Evolutionary conservation across 192 early-diverging fungal genomes (phyloP), one percentile per base, ranked within the genome.

Genomic region (Irineochytrium annulatum): DNA sequence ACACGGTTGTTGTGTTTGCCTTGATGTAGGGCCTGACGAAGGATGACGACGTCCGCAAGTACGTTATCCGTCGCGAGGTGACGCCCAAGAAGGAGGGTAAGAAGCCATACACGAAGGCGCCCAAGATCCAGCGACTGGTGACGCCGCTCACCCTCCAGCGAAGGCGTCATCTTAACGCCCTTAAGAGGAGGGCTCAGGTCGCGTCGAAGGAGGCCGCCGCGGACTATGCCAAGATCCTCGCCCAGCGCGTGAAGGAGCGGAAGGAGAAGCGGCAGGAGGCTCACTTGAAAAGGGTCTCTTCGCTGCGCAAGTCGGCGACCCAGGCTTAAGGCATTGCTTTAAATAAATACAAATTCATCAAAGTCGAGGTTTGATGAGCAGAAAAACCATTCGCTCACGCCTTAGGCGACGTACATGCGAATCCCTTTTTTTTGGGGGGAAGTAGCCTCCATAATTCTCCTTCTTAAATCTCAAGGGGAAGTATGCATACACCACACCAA

Each of bases 11-110:
- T n/a, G n/a, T n/a, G n/a, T 20, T 37, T 43, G 48, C 19, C 11
- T 49, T 43, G 3, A 45, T 65, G 61, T 43, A 84, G 81, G 89
- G 91, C 84, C 87, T 98, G 74, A 86, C 76, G 83, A 93, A 96
- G 89, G 92, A 92, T 49, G 95, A 96, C 81, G 95, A 98, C 83
- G 95, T 98, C 60, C 92, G 94, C 86, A 91, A 98, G 86, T 98
- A 91, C 83, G 95, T 98, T 49, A 95, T 98, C 70, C 93, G 94
- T 71, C 93, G 95, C 72, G 94, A 97, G 76, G 80, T 98, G 60
- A 77, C 85, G 30, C 56, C 64, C 35, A 81, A 83, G 83, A 92
- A 91, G 87, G 77, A 82, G 43, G 91, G 86, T 63, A 93, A 91
- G 84, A 93, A 94, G 87, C 78, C 88, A 60, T 87, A 84, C 87